phyloP scores from a whole-genome alignment of 164 flowering plant genomes.

The Chimonanthus salicifolius region DNA sequence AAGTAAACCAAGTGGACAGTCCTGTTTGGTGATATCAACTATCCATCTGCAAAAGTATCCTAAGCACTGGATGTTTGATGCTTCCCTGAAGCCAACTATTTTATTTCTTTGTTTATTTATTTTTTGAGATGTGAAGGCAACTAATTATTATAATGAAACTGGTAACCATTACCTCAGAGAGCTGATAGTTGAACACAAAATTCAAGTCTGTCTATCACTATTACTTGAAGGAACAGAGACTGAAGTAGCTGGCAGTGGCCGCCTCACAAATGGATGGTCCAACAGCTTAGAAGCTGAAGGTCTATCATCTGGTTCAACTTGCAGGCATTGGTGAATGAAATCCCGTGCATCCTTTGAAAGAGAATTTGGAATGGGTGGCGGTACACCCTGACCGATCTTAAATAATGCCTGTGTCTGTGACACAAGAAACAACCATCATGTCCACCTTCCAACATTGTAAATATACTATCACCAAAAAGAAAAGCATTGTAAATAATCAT shows the following conservation, averaged over 20 bases:
- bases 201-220: constrained; percentile 2
- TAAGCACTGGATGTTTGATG: too few relatives aligned
- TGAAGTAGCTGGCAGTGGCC: constrained; percentile 26
- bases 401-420: constrained; percentile 70
- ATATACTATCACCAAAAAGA: too few relatives aligned
- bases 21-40: too few relatives aligned
- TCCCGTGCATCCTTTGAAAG: constrained; percentile 67
- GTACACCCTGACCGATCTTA: constrained; percentile 65
- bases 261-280: constrained; percentile 72
- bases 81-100: too few relatives aligned
- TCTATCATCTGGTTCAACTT: constrained; percentile 58
- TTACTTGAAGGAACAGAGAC: constrained; percentile 34
- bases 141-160: neutral
- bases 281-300: constrained; percentile 75
- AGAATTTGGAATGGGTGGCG: constrained; percentile 56
- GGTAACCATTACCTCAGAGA: neutral
- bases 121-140: neutral
- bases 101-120: too few relatives aligned
- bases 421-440: neutral
- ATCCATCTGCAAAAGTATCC: too few relatives aligned
- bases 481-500: neutral
- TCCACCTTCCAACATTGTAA: neutral
- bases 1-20: neutral
- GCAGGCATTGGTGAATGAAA: constrained; percentile 62
- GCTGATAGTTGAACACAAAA: neutral